Evolutionary conservation across 139 green algal genomes (phyloP).

Genomic region (Chara braunii): DNA sequence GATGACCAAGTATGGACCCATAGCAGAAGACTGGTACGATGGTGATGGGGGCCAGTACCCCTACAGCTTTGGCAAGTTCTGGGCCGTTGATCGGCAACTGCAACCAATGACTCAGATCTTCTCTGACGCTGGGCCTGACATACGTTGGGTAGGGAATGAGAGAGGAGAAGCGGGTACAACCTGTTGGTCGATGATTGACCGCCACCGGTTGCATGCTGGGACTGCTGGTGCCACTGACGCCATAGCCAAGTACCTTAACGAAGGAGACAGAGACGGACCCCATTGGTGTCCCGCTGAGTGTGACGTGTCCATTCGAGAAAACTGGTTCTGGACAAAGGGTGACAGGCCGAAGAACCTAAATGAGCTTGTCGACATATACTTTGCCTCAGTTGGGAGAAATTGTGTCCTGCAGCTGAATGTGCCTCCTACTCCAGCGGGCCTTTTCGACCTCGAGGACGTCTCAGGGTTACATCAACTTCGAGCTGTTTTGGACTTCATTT

Average conservation of each 20-base stretch:
- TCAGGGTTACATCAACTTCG: not conserved
- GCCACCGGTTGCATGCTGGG: not conserved
- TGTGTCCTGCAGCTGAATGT: slow-evolving; percentile 9
- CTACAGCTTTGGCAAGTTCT: slow-evolving; percentile 6
- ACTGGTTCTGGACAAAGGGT: slow-evolving; percentile 6
- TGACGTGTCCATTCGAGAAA: slow-evolving; percentile 6
- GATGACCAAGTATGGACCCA: slow-evolving; percentile 10
- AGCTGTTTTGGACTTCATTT: not conserved
- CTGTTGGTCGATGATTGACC: slow-evolving; percentile 4
- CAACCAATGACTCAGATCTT: slow-evolving; percentile 3
- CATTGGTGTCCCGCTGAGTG: slow-evolving; percentile 9
- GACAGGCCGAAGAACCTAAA: not conserved
- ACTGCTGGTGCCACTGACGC: not conserved
- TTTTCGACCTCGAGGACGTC: not conserved
- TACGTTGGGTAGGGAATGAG: slow-evolving; percentile 22
- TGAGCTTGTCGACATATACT: slow-evolving; percentile 14
- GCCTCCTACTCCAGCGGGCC: not conserved
- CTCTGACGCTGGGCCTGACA: slow-evolving; percentile 8
- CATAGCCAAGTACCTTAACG: slow-evolving; percentile 4
- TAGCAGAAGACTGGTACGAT: not conserved
- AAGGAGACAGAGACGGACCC: not conserved
- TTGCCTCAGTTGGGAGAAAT: slow-evolving; percentile 3
- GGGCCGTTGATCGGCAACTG: slow-evolving; percentile 5
- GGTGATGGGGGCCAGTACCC: not conserved
- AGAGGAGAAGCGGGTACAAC: not conserved